phyloP scores from a whole-genome alignment of 192 early-diverging fungal species.

The Obelidium mucronatum region DNA sequence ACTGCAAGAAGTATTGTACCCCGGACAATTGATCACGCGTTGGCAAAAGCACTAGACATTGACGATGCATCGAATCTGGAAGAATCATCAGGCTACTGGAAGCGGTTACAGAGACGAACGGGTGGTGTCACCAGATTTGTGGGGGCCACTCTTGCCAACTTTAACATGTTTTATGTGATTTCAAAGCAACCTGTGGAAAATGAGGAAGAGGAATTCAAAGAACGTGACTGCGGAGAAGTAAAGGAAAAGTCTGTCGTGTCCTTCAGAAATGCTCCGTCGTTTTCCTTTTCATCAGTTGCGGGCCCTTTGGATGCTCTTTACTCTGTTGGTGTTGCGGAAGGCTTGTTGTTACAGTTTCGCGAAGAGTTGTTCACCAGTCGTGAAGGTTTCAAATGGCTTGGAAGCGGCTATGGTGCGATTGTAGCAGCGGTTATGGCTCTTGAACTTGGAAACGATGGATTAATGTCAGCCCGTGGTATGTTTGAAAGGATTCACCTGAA shows the following conservation, averaged over 20 bases:
- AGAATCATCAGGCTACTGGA: neutral
- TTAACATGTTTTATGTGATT: neutral
- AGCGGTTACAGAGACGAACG: neutral
- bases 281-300: conserved; percentile 24
- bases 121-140: neutral
- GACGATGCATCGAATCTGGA: neutral
- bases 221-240: neutral
- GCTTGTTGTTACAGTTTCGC: conserved; percentile 20
- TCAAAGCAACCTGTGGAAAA: neutral
- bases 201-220: neutral
- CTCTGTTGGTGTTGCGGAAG: conserved; percentile 31
- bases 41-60: neutral
- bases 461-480: neutral
- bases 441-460: neutral
- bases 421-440: conserved; percentile 44
- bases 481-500: conserved; percentile 17
- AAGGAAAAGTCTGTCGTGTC: neutral
- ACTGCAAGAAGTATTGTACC: neutral
- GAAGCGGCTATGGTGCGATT: conserved; percentile 31
- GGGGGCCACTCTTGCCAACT: neutral
- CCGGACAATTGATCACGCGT: neutral
- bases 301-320: conserved; percentile 32
- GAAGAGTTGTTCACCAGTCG: conserved; percentile 1
- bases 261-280: conserved; percentile 15
- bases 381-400: conserved; percentile 29